Base-by-base conservation (phyloP, 768 basidiomycete genomes). In the Calocera viscosa region DNA sequence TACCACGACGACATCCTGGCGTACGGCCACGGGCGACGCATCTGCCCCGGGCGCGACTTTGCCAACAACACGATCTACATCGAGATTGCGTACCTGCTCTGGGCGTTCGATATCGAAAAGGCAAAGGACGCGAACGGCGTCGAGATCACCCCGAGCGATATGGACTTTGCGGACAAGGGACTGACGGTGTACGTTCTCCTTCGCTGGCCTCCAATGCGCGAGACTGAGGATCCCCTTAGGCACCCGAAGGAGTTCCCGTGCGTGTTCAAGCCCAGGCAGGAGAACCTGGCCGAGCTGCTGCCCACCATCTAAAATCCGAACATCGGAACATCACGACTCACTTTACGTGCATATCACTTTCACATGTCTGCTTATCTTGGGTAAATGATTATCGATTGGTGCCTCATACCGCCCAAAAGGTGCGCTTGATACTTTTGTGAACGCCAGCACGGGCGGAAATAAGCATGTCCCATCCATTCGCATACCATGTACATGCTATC, bases 1-100 rank as follows among this genome's bases (percentile, higher is more conserved):
- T 60, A 60, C 53, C 53, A 60, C 53, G 53, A 60, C 53, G 53
- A 60, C 30, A 60, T 60, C 53, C 53, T 60, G 5, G 53, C 53
- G 26, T 60, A 60, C 53, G 53, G 53, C 53, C 53, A 60, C 53
- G 53, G 53, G 26, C 22, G 53, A 24, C 53, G 53, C 14, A 60
- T 60, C 53, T 60, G 53, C 53, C 53, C 53, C 53, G 53, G 53
- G 16, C 53, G 53, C 14, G 53, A 60, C 53, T 60, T 60, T 60
- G 53, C 53, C 14, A 60, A 60, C 30, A 60, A 60, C 53, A 60
- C 53, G 22, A 32, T 60, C 53, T 60, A 60, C 30, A 24, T 32
- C 26, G 53, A 60, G 53, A 60, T 60, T 10, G 53, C 53, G 10
- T 60, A 60, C 30, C 30, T 60, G 53, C 53, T 60, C 5, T 60